Percentiles rank a stretch among this genome's conserved stretches.
Evolutionary conservation across 495 filamentous ascomycete genomes (phyloP).

Genomic region (Entonaema liquescens): DNA sequence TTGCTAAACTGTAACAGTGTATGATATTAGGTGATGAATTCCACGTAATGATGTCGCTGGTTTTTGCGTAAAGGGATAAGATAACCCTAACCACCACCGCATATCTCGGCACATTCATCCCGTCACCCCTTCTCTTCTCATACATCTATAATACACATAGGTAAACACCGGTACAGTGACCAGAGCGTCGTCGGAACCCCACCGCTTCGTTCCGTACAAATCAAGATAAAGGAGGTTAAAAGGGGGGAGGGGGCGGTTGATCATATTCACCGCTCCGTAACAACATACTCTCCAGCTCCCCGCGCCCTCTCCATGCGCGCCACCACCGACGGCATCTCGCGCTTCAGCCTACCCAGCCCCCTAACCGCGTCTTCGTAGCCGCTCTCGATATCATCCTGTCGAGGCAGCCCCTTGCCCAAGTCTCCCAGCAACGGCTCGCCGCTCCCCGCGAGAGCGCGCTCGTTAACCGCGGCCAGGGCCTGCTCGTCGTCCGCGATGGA

Average conservation of each 20-base stretch:
- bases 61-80: not conserved
- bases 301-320: constrained; percentile 81
- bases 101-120: not conserved
- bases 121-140: not conserved
- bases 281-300: constrained; percentile 69
- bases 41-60: not conserved
- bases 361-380: constrained; percentile 61
- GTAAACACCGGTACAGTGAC: not conserved
- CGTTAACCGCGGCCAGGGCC: constrained; percentile 48
- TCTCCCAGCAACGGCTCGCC: constrained; percentile 41
- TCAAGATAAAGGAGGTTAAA: not conserved
- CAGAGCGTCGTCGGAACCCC: not conserved
- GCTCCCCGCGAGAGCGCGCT: constrained; percentile 26
- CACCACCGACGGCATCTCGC: constrained; percentile 72
- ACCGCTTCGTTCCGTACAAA: not conserved
- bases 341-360: constrained; percentile 62
- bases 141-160: not conserved
- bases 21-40: not conserved
- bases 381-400: constrained; percentile 60
- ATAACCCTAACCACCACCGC: not conserved
- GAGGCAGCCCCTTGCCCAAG: constrained; percentile 48
- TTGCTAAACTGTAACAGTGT: no score
- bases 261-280: constrained; percentile 48
- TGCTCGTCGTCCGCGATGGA: constrained; percentile 60
- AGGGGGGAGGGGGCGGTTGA: no score